Evolutionary conservation across 345 rosid genomes (phyloP), one percentile per base, ranked within the genome.

Genomic region (Melastoma malabathricum): DNA sequence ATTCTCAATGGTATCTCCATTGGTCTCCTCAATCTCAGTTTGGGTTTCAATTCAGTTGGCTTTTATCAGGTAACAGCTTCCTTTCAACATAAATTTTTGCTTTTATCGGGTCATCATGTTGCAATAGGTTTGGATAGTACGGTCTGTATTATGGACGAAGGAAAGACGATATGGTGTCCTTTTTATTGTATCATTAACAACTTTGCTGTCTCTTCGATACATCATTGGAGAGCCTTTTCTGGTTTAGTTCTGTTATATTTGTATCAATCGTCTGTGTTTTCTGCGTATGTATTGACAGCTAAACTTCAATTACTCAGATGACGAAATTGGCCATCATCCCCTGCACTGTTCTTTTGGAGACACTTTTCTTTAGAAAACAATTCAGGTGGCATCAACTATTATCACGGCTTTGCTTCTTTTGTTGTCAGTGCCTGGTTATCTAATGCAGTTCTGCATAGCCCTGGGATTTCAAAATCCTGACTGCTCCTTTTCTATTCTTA

Each of bases 41-140:
- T 93, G 79, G 99, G 99, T 27, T 93, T 93, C 73, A 93, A 93
- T 56, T 93, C 99, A 5, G 99, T 93, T 56, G 99, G 99, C 59
- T 93, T 93, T 64, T 93, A 93, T 62, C 99, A 93, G 95, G 99
- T 93, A 74, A 61, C 13, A 51, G 1, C 22, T 47, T 56, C 18
- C 62, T 44, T 63, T 68, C 45, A 54, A 29, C 29, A 22, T 43
- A 29, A 51, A 41, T 10, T 19, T 5, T 15, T 29, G 8, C 15
- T 51, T 51, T 19, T 51, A 41, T 51, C 16, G 31, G 29, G 44
- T 34, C 41, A 34, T 34, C 41, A 34, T 6, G 41, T 22, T 34
- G 41, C 12, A 12, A 34, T 12, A 34, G 41, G 10, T 34, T 34
- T 34, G 41, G 41, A 34, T 34, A 34, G 12, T 34, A 34, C 6